phyloP scores from a whole-genome alignment of 768 basidiomycete species.

The Hypholoma sublateritium region DNA sequence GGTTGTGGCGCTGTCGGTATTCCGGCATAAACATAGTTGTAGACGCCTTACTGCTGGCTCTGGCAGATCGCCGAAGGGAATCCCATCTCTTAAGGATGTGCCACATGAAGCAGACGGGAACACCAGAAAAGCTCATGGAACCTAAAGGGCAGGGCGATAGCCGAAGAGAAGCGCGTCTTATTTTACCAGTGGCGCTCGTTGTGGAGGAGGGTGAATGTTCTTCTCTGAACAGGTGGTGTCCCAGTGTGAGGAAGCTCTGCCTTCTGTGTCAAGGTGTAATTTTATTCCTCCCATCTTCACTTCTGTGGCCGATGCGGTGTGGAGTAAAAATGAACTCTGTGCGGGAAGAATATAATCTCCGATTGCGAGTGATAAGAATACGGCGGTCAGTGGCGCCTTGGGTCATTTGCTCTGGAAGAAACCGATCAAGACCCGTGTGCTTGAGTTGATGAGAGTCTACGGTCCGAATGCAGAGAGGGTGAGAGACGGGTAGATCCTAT shows the following conservation, averaged over 20 bases:
- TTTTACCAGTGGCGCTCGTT: slow-evolving; percentile 2
- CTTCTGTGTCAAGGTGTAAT: not conserved
- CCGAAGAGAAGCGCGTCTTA: not conserved
- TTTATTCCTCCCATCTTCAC: not conserved
- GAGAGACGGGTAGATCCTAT: not conserved
- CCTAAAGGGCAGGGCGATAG: not conserved
- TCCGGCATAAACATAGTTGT: too few relatives aligned
- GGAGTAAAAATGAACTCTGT: not conserved
- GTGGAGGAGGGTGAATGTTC: not conserved
- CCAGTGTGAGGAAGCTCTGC: not conserved
- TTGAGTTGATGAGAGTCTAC: not conserved
- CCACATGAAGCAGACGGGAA: not conserved
- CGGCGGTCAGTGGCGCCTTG: slow-evolving; percentile 1
- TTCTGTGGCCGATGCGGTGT: not conserved
- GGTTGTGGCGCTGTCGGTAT: too few relatives aligned
- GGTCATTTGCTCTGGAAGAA: not conserved
- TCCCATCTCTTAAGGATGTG: not conserved
- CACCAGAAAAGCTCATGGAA: not conserved
- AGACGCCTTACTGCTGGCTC: too few relatives aligned
- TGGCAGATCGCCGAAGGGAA: not conserved
- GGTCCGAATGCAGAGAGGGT: not conserved
- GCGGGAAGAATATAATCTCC: not conserved
- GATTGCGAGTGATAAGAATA: not conserved
- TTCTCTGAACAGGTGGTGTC: not conserved
- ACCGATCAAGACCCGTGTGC: not conserved